These are phyloP conservation scores for Edaphochlamys debaryana DNA, from an alignment of 139 green algal genomes.

Conservation along the genomic window DNA sequence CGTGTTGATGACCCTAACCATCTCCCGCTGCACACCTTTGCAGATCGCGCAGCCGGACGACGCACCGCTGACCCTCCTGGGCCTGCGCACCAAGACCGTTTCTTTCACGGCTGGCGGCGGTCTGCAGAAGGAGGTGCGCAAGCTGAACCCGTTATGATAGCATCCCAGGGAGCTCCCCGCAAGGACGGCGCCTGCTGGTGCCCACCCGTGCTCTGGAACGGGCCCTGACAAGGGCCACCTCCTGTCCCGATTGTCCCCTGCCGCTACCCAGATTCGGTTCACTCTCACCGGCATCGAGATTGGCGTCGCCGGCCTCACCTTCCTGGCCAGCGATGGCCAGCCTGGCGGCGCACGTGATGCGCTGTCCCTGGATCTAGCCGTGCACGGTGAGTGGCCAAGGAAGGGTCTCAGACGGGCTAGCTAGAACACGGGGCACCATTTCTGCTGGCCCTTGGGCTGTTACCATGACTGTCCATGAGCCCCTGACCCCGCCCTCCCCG, in stretches of 20 bases:
- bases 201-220: not conserved
- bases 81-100: not conserved
- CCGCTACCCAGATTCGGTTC: conserved; percentile 50
- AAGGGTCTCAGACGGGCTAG: too few relatives aligned
- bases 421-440: too few relatives aligned
- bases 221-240: too few relatives aligned
- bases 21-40: not conserved
- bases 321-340: conserved; percentile 4
- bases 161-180: too few relatives aligned
- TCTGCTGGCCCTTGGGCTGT: too few relatives aligned
- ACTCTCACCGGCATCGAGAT: conserved; percentile 40
- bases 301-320: conserved; percentile 17
- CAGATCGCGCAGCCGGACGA: not conserved
- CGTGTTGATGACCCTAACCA: too few relatives aligned
- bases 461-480: too few relatives aligned
- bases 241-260: not conserved
- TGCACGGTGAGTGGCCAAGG: conserved; percentile 3
- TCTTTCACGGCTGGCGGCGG: not conserved
- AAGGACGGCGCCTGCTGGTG: not conserved
- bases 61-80: not conserved
- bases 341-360: not conserved
- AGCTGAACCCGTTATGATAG: too few relatives aligned
- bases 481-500: too few relatives aligned
- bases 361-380: conserved; percentile 11
- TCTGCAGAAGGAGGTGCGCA: conserved; percentile 5